Evolutionary conservation across 2,329 filamentous ascomycete species (phyloP), one percentile per base, ranked within the genome.

Genomic region (Amylocarpus encephaloides): DNA sequence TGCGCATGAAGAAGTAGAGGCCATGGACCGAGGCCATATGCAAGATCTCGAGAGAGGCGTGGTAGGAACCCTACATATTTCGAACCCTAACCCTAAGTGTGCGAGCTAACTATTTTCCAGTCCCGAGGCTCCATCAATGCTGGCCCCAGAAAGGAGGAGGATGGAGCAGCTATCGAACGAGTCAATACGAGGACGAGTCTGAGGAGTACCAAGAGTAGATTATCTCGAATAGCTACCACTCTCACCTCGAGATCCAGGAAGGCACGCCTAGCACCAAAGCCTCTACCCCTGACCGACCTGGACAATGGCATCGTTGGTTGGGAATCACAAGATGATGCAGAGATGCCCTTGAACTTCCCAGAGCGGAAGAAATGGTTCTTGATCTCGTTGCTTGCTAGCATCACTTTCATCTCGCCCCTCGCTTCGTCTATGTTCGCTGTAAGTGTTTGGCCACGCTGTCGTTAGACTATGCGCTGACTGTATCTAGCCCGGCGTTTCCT

Each of bases 261-360:
- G 43, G 49, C 54, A 33, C 50, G 56, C 15, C 45, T 64, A 22
- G 43, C 54, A 16, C 54, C 52, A 3, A 47, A 50, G 4, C 49
- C 43, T 26, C 51, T 67, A n/a, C 78, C 77, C 0, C 55, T 73
- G 26, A 73, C 71, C 15, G 71, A 82, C 55, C 72, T 83, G 16
- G 70, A 70, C 47, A 67, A 65, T 1, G 75, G 74, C n/a, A 61
- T 82, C 51, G 74, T 83, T 15, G 80, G 78, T 33, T 83, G 80
- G 80, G 78, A 83, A 3, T 64, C 70, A 34, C 75, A 78, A 59
- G 71, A 76, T 48, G 80, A 83, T 60, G 78, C 77, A 0, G 66
- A 68, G 2, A 78, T 79, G 66, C 80, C 80, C 1, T 70, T 80
- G 57, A 83, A 83, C 64, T 82, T 64, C 18, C 47, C 59, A 1